Conservation (phyloP, 805 yeast species). For the Soucietia sequanensis region DNA sequence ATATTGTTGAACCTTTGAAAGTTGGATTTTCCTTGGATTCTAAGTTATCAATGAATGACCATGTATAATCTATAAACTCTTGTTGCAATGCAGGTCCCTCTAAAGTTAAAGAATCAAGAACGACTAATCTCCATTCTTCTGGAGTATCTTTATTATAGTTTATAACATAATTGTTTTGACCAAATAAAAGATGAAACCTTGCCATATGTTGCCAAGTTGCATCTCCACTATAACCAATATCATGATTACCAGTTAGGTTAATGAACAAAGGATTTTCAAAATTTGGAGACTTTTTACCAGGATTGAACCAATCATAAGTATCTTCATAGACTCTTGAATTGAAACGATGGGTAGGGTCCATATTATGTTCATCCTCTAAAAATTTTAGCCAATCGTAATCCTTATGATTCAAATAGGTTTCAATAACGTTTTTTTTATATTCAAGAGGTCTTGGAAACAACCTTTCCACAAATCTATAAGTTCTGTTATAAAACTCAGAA, state of each 20-base stretch:
- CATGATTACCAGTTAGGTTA: slow-evolving; percentile 93
- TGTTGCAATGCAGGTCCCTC: slow-evolving; percentile 90
- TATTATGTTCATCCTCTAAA: slow-evolving; percentile 38
- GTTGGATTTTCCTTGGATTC: slow-evolving; percentile 41
- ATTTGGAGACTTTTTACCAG: slow-evolving; percentile 23
- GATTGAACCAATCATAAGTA: slow-evolving; percentile 64
- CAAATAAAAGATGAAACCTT: slow-evolving; percentile 71
- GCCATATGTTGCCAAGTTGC: slow-evolving; percentile 89
- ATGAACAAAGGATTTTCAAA: slow-evolving; percentile 64
- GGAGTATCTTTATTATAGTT: slow-evolving; percentile 62
- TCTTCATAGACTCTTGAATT: slow-evolving; percentile 46
- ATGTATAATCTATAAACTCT: slow-evolving; percentile 62
- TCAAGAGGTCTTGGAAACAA: slow-evolving; percentile 58
- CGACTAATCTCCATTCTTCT: slow-evolving; percentile 87
- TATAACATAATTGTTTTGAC: slow-evolving; percentile 80
- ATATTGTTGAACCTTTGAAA: slow-evolving; percentile 75
- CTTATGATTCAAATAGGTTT: slow-evolving; percentile 48
- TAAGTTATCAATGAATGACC: slow-evolving; percentile 69
- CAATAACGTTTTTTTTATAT: slow-evolving; percentile 49
- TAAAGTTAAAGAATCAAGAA: slow-evolving; percentile 73
- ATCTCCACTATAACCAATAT: slow-evolving; percentile 93
- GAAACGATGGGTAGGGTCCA: slow-evolving; percentile 36
- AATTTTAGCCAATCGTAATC: slow-evolving; percentile 55
- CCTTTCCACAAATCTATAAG: slow-evolving; percentile 69
- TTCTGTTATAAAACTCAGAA: slow-evolving; percentile 79